phyloP scores from a whole-genome alignment of 495 filamentous ascomycete species.

The Geoglossum glabrum region DNA sequence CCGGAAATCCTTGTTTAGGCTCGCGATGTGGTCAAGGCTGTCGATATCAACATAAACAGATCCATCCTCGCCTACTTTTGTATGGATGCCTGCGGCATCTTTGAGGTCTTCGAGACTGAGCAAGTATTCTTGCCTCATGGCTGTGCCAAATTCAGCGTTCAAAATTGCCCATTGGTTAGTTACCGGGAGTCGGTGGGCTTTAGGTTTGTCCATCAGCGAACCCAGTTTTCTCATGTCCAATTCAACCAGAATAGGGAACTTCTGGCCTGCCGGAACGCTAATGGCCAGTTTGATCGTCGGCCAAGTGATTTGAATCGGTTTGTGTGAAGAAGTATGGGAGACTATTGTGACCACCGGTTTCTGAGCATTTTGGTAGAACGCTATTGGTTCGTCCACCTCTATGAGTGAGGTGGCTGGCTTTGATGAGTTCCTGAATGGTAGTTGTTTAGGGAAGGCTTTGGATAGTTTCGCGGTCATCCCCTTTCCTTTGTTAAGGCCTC shows the following conservation, averaged over 20 bases:
- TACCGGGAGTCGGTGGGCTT: not conserved
- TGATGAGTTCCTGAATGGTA: no score
- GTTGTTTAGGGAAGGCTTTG: not conserved
- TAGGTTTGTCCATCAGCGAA: not conserved
- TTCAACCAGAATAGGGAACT: not conserved
- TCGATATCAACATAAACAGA: not conserved
- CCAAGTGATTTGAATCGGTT: not conserved
- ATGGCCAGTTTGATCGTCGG: not conserved
- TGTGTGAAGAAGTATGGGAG: not conserved
- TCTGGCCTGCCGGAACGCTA: not conserved
- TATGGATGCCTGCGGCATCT: not conserved
- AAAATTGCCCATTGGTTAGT: not conserved
- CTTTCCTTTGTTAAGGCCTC: not conserved
- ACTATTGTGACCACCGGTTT: not conserved
- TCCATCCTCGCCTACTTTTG: not conserved
- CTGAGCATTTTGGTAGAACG: not conserved
- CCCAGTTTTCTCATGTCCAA: not conserved
- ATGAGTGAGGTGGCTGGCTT: no score
- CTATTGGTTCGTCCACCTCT: not conserved
- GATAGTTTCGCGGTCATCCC: not conserved
- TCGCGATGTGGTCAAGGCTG: not conserved
- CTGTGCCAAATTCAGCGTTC: not conserved
- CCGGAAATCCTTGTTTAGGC: not conserved
- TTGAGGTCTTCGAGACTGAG: not conserved
- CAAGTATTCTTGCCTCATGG: not conserved